Evolutionary conservation across 768 basidiomycete species (phyloP).

Genomic region (Mycena amicta): DNA sequence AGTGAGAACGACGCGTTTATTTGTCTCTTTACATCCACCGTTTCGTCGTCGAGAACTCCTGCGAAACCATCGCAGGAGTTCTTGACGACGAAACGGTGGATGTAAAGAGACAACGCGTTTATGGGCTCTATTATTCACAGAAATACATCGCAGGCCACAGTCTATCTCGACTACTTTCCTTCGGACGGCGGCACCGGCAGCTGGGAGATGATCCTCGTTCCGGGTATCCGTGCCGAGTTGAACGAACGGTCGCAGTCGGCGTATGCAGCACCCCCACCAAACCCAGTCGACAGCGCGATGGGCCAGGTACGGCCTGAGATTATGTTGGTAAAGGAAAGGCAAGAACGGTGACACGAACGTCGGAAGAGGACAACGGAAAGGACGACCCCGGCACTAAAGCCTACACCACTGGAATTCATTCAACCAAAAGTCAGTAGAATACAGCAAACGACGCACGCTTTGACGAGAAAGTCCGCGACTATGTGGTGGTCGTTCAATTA

Average conservation of each 20-base stretch:
- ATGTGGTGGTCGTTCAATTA: too few species aligned
- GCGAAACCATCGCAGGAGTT: too few species aligned
- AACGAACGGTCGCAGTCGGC: conserved; percentile 93
- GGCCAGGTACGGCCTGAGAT: conserved; percentile 87
- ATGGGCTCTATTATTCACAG: not conserved
- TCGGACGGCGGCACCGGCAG: conserved; percentile 23
- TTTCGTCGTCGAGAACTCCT: too few species aligned
- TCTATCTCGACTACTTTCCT: conserved; percentile 20
- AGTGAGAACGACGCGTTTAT: not conserved
- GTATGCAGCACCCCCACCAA: conserved; percentile 85
- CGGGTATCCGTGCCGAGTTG: conserved; percentile 87
- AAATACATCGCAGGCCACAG: not conserved
- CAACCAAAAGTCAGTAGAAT: not conserved
- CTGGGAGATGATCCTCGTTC: conserved; percentile 69
- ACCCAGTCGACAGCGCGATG: conserved; percentile 82
- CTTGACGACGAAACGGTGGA: too few species aligned
- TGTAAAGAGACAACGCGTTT: too few species aligned
- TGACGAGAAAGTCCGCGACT: conserved; percentile 85
- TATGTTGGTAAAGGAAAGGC: conserved; percentile 1
- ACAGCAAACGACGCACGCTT: conserved; percentile 59
- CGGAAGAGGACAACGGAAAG: conserved; percentile 90
- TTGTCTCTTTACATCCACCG: too few species aligned
- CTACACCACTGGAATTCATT: conserved; percentile 65
- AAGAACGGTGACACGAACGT: conserved; percentile 55
- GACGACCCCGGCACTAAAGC: conserved; percentile 87